phyloP scores from a whole-genome alignment of 2,329 filamentous ascomycete genomes.

The Talaromyces marneffei region DNA sequence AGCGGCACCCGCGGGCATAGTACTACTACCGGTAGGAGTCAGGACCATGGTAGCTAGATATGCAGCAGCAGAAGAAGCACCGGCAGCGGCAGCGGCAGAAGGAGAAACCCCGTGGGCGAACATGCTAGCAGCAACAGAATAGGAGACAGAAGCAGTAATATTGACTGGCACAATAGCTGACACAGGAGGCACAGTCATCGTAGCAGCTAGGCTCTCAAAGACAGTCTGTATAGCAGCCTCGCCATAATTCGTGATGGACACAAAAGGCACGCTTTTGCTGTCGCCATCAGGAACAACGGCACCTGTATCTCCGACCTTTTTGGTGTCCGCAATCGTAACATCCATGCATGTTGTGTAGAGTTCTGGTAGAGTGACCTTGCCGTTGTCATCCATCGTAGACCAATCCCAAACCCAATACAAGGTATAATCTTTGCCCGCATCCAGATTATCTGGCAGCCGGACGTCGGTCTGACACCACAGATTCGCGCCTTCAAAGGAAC shows the following conservation, averaged over 20 bases:
- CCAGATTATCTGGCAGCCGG: slow-evolving; percentile 61
- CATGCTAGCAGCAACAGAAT: not conserved
- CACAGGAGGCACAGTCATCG: not conserved
- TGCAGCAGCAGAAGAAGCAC: not conserved
- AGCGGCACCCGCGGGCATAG: not conserved
- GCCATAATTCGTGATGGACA: slow-evolving; percentile 6
- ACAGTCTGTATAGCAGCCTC: slow-evolving; percentile 8
- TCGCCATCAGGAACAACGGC: not conserved
- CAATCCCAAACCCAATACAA: slow-evolving; percentile 98
- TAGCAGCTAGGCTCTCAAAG: not conserved
- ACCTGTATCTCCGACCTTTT: not conserved
- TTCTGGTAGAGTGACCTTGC: slow-evolving; percentile 34
- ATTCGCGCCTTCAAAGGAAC: slow-evolving; percentile 48
- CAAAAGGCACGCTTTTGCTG: not conserved
- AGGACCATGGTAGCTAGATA: not conserved
- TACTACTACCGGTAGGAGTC: not conserved
- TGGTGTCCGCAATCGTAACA: slow-evolving; percentile 34
- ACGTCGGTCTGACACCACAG: slow-evolving; percentile 79
- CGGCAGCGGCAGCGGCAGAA: not conserved
- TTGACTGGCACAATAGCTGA: not conserved
- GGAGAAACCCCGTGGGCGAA: not conserved
- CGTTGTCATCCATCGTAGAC: slow-evolving; percentile 49
- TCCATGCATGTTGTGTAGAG: slow-evolving; percentile 48
- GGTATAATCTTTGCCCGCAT: slow-evolving; percentile 63
- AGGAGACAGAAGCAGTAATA: not conserved